phyloP scores from a whole-genome alignment of 495 filamentous ascomycete genomes.

The Tuber brumale region DNA sequence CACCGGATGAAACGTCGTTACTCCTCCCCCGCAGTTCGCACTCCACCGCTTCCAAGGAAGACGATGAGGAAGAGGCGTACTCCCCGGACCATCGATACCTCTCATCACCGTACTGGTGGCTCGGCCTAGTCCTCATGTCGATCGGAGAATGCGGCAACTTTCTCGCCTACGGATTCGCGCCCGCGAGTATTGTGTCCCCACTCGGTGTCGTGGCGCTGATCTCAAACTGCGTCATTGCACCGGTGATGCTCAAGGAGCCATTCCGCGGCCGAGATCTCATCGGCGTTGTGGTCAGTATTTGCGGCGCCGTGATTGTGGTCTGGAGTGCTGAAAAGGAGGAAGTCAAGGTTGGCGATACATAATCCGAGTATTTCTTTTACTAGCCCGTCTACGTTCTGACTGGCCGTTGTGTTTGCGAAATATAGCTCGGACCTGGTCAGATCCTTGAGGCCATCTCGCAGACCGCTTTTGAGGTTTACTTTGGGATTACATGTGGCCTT shows the following conservation, averaged over 20 bases:
- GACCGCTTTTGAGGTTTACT: constrained; percentile 85
- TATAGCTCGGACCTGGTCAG: constrained; percentile 69
- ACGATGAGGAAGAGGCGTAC: constrained; percentile 38
- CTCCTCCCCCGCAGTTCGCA: constrained; percentile 10
- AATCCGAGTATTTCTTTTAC: neutral
- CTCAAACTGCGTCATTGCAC: constrained; percentile 93
- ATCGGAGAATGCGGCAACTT: constrained; percentile 96
- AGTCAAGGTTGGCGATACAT: constrained; percentile 51
- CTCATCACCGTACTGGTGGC: constrained; percentile 91
- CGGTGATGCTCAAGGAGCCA: constrained; percentile 79
- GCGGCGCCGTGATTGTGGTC: constrained; percentile 86
- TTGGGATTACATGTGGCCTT: constrained; percentile 64
- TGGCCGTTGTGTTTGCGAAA: neutral
- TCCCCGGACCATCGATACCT: constrained; percentile 58
- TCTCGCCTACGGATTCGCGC: constrained; percentile 95
- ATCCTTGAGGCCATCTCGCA: constrained; percentile 83
- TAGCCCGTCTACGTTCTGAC: constrained; percentile 16
- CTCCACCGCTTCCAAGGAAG: neutral
- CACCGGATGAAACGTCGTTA: constrained; percentile 14
- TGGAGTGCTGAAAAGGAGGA: constrained; percentile 85
- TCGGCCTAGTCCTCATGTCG: constrained; percentile 80
- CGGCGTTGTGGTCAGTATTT: constrained; percentile 77
- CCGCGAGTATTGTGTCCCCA: constrained; percentile 94
- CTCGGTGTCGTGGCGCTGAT: constrained; percentile 90
- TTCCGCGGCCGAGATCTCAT: constrained; percentile 81